Evolutionary conservation across 164 flowering plant genomes (phyloP).

Genomic region (Hamamelis virginiana): DNA sequence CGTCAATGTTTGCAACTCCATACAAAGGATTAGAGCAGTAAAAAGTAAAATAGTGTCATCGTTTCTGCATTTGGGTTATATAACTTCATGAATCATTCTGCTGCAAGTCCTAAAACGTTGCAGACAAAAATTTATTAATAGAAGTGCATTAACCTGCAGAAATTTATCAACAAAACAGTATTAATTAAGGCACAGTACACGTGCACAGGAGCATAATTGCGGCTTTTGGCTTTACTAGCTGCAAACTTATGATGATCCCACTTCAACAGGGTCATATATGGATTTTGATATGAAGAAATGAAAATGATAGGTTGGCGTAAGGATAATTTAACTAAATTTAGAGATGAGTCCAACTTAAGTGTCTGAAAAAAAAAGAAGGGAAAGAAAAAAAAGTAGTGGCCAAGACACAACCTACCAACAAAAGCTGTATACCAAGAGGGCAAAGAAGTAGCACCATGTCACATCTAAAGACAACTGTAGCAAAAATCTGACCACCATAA

Average conservation of each 20-base stretch:
- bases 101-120: no score
- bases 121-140: background rate
- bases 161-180: background rate
- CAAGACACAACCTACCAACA: constrained; percentile 64
- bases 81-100: no score
- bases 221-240: background rate
- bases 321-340: background rate
- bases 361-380: background rate
- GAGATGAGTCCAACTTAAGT: background rate
- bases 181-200: background rate
- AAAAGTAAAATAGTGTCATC: no score
- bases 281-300: background rate
- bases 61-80: no score
- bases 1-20: no score
- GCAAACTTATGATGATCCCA: background rate
- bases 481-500: constrained; percentile 63
- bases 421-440: constrained; percentile 72
- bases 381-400: background rate
- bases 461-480: constrained; percentile 86
- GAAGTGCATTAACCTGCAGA: background rate
- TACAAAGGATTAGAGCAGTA: no score
- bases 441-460: constrained; percentile 76
- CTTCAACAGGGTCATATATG: background rate
- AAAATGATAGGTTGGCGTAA: background rate
- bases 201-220: background rate